Percentiles rank a stretch among this genome's conserved stretches.
Evolutionary conservation across 257 asterid species (phyloP).

Genomic region (Fraxinus cuspidata): DNA sequence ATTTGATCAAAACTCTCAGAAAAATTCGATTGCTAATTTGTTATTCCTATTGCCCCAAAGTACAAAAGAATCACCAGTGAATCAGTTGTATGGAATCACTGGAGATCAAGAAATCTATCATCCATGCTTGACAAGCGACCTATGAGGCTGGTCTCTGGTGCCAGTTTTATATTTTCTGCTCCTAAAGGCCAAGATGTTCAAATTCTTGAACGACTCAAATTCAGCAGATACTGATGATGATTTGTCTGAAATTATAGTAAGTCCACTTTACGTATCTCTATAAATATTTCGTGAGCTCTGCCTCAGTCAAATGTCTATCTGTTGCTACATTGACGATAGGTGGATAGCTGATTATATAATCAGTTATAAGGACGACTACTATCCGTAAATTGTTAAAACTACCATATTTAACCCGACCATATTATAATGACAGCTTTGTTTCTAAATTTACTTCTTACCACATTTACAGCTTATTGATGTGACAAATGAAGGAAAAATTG

Average conservation of each 20-base stretch:
- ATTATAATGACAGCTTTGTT: background rate
- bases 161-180: conserved; percentile 55
- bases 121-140: conserved; percentile 80
- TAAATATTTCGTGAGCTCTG: background rate
- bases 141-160: conserved; percentile 72
- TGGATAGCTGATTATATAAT: background rate
- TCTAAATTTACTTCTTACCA: background rate
- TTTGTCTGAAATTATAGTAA: conserved; percentile 58
- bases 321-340: background rate
- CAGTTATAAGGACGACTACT: background rate
- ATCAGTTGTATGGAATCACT: conserved; percentile 47
- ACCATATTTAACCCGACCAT: background rate
- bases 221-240: conserved; percentile 40
- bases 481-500: too few relatives aligned
- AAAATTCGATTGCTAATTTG: background rate
- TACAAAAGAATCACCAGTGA: conserved; percentile 48
- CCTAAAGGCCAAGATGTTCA: conserved; percentile 54
- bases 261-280: conserved; percentile 17
- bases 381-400: background rate
- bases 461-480: background rate
- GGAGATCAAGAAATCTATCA: conserved; percentile 67
- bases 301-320: background rate
- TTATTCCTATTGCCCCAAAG: conserved; percentile 36
- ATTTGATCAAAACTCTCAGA: too few relatives aligned
- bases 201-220: conserved; percentile 51